Base-by-base conservation (phyloP, 331 rosid species). In the Stylosanthes scabra region DNA sequence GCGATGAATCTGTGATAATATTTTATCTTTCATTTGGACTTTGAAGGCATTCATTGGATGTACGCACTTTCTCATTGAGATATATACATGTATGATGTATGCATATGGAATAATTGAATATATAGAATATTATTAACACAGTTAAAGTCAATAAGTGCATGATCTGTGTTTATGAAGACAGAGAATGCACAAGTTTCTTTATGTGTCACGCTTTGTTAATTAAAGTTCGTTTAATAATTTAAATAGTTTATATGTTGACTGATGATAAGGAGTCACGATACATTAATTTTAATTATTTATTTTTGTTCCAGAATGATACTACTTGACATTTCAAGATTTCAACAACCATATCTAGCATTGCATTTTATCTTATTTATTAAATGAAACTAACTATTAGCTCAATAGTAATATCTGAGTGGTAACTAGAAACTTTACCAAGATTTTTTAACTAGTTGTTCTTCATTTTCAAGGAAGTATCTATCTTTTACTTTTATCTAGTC, bases 141-240 rank as follows among this genome's bases (percentile, higher is more conserved):
- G 60, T n/a, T 56, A 61, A 68, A 71, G 75, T 54, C 73, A 76
- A 46, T 51, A 63, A 59, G 66, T 3, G 72, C 47, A 68, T 78
- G 20, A 65, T 71, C 11, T 37, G 45, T 15, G 54, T 61, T 60
- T n/a, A 72, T 12, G 4, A 66, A 54, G 25, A 29, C 1, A 56
- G 59, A 58, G 75, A 70, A 66, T 40, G 70, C 70, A 78, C 79
- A 56, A 71, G 76, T 66, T 74, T 78, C 56, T 2, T 40, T 66
- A 70, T 51, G 61, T 61, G 50, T 9, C 50, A 47, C 54, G 8
- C 63, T 66, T 66, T 51, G 59, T 11, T 79, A 31, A 41, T 63
- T 52, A 37, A 16, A 62, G 44, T 12, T n/a, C n/a, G n/a, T n/a
- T 20, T 56, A 34, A 71, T 12, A 16, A 16, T 60, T 2, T 60